phyloP scores from a whole-genome alignment of 1,139 yeast genomes.

The Debaryomyces nepalensis region DNA sequence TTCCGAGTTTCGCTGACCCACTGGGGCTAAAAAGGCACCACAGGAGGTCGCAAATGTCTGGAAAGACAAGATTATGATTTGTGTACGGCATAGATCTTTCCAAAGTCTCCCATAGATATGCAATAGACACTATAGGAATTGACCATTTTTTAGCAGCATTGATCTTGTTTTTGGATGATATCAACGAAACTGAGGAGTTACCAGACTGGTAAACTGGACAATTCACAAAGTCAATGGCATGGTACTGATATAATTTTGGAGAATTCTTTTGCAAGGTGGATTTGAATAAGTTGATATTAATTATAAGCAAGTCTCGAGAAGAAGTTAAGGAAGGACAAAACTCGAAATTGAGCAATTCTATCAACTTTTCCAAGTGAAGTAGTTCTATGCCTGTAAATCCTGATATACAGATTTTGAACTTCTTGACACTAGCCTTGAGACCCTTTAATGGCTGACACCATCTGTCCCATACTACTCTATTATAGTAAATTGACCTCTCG shows the following conservation, averaged over 20 bases:
- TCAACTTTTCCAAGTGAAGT: constrained; percentile 70
- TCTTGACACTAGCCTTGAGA: constrained; percentile 34
- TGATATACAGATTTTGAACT: constrained; percentile 63
- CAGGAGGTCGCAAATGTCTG: constrained; percentile 41
- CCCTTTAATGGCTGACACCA: constrained; percentile 72
- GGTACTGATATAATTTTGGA: constrained; percentile 43
- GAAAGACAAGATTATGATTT: constrained; percentile 25
- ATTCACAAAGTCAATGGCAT: constrained; percentile 36
- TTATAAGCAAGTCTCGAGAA: constrained; percentile 64
- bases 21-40: constrained; percentile 61
- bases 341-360: constrained; percentile 55
- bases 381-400: constrained; percentile 88
- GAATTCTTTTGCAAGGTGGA: constrained; percentile 39
- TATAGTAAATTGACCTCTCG: constrained; percentile 75
- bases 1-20: constrained; percentile 25
- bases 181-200: constrained; percentile 34
- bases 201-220: constrained; percentile 42
- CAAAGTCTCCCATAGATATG: constrained; percentile 54
- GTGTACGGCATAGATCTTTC: constrained; percentile 24
- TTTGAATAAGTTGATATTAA: constrained; percentile 60
- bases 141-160: constrained; percentile 60
- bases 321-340: constrained; percentile 56
- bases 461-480: constrained; percentile 56
- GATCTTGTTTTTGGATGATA: constrained; percentile 58
- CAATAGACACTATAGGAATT: constrained; percentile 59